Evolutionary conservation across 768 basidiomycete species (phyloP), one percentile per base, ranked within the genome.

Genomic region (Lactarius quietus): DNA sequence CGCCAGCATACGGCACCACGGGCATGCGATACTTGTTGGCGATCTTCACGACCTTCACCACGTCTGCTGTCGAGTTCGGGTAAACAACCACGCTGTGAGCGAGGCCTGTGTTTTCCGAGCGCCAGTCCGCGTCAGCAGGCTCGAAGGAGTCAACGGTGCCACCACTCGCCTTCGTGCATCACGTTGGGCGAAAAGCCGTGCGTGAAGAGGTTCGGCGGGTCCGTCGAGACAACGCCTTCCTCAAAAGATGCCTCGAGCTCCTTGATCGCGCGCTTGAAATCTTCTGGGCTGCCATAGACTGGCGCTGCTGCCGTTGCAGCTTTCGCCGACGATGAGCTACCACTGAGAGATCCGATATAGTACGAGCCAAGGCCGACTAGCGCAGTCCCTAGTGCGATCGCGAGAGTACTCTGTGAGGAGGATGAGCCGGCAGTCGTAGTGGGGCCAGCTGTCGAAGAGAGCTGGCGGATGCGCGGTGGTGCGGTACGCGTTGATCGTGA

Each of bases 1-100:
- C 93, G 2, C 93, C 94, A 56, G 89, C 86, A 71, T 88, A 95
- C 3, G 93, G 85, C 18, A 85, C 85, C 31, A 96, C 81, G 3
- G 95, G 94, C 38, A 96, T 79, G 55, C 79, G 79, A 73, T 86
- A 88, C 73, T 86, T 86, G 53, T 83, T 79, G 0, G 95, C 86
- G 48, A 93, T 83, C 64, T 89, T 84, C 64, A 97, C 87, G 57
- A 92, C 79, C 64, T 84, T 82, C 62, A 92, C 87, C 2, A 97
- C 92, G 72, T 97, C 94, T 61, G 87, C 85, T 0, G 94, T 96
- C 61, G 79, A 84, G 38, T 74, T 73, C 7, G 86, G 86, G 57
- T 82, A 83, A 58, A 89, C 85, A 29, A 83, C 83, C 76, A 78
- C 71, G 18, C 70, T 69, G 57, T 74, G 74, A 48, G 70, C 48